Evolutionary conservation across 164 flowering plant genomes (phyloP).

Genomic region (Platanus orientalis): DNA sequence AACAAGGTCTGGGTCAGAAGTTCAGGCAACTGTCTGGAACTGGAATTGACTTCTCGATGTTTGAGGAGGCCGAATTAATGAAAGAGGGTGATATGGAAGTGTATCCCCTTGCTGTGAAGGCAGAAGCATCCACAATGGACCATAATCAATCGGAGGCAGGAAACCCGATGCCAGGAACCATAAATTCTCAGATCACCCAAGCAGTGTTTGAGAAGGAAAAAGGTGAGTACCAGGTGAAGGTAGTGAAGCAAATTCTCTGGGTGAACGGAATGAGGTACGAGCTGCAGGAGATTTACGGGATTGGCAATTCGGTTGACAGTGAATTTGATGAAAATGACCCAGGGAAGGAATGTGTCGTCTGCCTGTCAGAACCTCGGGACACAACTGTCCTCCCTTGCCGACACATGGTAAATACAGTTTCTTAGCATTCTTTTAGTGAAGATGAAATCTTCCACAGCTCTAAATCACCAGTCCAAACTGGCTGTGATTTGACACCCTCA

Average conservation of each 20-base stretch:
- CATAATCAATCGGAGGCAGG: constrained; percentile 35
- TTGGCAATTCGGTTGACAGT: constrained; percentile 80
- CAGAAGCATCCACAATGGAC: constrained; percentile 49
- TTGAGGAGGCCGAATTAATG: constrained; percentile 57
- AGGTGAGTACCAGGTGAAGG: constrained; percentile 69
- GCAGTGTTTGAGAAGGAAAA: constrained; percentile 82
- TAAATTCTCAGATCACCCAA: constrained; percentile 84
- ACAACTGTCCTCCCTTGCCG: constrained; percentile 97
- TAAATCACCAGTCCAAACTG: too few species aligned
- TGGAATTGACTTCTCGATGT: constrained; percentile 71
- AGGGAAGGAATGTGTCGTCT: constrained; percentile 96
- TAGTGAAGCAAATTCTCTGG: constrained; percentile 88
- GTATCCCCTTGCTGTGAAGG: constrained; percentile 84
- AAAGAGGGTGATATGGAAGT: constrained; percentile 55
- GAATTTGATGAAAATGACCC: constrained; percentile 82
- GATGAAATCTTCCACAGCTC: too few species aligned
- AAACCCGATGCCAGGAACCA: constrained; percentile 27
- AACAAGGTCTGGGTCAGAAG: constrained; percentile 82
- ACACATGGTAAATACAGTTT: constrained; percentile 67
- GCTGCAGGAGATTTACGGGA: constrained; percentile 95
- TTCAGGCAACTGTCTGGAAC: constrained; percentile 85
- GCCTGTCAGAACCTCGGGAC: constrained; percentile 97
- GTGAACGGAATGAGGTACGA: constrained; percentile 87
- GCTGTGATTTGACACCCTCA: too few species aligned
- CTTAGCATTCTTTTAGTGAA: background rate